These are phyloP conservation scores for Salvia miltiorrhiza DNA, from an alignment of 257 asterid species.

Conservation along the genomic window DNA sequence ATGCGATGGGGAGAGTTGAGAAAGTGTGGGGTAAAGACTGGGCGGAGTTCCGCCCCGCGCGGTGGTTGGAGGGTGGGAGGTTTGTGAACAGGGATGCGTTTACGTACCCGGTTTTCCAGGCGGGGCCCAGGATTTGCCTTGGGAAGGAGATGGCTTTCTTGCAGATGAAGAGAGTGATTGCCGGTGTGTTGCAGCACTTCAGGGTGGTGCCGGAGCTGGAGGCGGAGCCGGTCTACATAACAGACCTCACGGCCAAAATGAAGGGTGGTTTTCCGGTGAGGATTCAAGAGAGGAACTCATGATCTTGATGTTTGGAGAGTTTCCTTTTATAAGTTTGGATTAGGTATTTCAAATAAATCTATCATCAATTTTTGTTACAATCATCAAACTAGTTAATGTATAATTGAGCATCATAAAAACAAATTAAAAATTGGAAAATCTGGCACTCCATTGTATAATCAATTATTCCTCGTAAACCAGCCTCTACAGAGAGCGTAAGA, in stretches of 20 bases:
- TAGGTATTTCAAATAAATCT: too few species aligned
- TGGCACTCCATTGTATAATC: too few species aligned
- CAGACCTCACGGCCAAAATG: slow-evolving; percentile 31
- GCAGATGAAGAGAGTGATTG: slow-evolving; percentile 36
- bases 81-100: slow-evolving; percentile 21
- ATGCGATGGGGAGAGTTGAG: slow-evolving; percentile 36
- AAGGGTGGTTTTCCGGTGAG: slow-evolving; percentile 40
- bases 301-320: too few species aligned
- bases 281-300: slow-evolving; percentile 22
- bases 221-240: slow-evolving; percentile 17
- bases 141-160: slow-evolving; percentile 39
- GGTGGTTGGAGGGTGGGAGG: slow-evolving; percentile 30
- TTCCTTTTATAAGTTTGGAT: too few species aligned
- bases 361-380: too few species aligned
- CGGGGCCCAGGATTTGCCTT: slow-evolving; percentile 33
- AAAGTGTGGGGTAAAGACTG: slow-evolving; percentile 31
- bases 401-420: too few species aligned
- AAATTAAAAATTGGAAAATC: too few species aligned
- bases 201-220: slow-evolving; percentile 28
- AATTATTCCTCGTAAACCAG: too few species aligned
- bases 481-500: too few species aligned
- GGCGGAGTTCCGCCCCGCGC: slow-evolving; percentile 32
- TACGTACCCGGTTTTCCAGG: slow-evolving; percentile 37
- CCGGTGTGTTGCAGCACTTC: slow-evolving; percentile 23
- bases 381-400: too few species aligned